phyloP scores from a whole-genome alignment of 1,284 basidiomycete species.

The Boletellus deceptivus region DNA sequence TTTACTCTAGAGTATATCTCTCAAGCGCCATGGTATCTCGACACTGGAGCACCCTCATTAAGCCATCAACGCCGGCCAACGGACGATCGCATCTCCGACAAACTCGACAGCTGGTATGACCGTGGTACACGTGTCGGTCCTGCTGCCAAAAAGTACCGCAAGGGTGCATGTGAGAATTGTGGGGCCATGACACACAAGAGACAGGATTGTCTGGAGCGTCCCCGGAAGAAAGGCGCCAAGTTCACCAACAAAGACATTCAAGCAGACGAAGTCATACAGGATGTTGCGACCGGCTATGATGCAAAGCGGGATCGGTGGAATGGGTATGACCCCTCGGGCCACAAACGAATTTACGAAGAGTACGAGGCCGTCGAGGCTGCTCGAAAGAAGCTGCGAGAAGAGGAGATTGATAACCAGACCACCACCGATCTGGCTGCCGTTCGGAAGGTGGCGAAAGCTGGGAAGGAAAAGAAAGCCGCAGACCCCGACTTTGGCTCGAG shows the following conservation, averaged over 20 bases:
- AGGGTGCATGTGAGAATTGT: constrained; percentile 98
- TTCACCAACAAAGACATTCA: constrained; percentile 90
- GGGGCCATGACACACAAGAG: constrained; percentile 94
- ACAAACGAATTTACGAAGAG: constrained; percentile 88
- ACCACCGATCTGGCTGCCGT: constrained; percentile 84
- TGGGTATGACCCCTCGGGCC: constrained; percentile 90
- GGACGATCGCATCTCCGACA: constrained; percentile 61
- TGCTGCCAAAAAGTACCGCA: constrained; percentile 93
- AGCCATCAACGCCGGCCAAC: constrained; percentile 89
- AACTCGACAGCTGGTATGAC: constrained; percentile 91
- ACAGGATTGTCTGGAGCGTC: constrained; percentile 93
- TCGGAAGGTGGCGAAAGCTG: constrained; percentile 81
- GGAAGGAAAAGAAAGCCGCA: constrained; percentile 58
- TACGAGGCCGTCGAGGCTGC: constrained; percentile 93
- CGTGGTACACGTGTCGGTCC: constrained; percentile 85
- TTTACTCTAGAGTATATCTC: constrained; percentile 75
- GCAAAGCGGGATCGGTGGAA: constrained; percentile 99
- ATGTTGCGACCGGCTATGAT: constrained; percentile 82
- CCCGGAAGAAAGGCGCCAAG: constrained; percentile 94
- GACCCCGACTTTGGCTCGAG: constrained; percentile 96
- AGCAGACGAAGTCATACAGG: constrained; percentile 87
- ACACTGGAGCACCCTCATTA: constrained; percentile 87
- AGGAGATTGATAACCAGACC: constrained; percentile 95
- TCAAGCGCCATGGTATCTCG: constrained; percentile 98
- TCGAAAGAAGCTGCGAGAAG: constrained; percentile 86